These are phyloP conservation scores for Quercus gilva DNA, from an alignment of 306 rosid genomes.

Conservation along the genomic window DNA sequence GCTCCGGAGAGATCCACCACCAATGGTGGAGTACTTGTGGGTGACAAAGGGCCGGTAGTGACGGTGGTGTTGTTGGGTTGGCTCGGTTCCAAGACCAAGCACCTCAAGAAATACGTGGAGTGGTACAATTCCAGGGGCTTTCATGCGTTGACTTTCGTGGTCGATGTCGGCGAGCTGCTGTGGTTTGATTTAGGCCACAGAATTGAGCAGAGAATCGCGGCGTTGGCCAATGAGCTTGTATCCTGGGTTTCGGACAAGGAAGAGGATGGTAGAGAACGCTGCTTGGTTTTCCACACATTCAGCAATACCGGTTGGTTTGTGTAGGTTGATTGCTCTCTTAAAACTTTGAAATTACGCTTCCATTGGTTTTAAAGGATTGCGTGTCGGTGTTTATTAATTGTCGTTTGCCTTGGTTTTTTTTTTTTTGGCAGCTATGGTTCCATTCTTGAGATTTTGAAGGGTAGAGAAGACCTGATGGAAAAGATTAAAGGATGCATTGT, in stretches of 20 bases:
- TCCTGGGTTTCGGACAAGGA: conserved; percentile 55
- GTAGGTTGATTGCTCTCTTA: conserved; percentile 38
- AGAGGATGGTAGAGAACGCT: conserved; percentile 57
- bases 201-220: conserved; percentile 47
- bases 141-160: conserved; percentile 65
- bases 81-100: conserved; percentile 78
- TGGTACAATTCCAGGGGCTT: conserved; percentile 80
- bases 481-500: conserved; percentile 77
- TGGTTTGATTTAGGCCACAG: conserved; percentile 52
- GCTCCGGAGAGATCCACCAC: conserved; percentile 24
- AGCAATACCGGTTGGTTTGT: conserved; percentile 97
- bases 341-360: not conserved
- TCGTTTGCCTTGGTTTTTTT: not conserved
- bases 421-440: conserved; percentile 64
- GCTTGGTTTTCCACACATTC: conserved; percentile 75
- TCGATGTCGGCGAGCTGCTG: conserved; percentile 53
- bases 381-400: not conserved
- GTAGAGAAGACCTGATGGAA: conserved; percentile 45
- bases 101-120: conserved; percentile 72
- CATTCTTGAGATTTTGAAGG: conserved; percentile 52
- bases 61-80: conserved; percentile 83
- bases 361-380: too few relatives aligned
- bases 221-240: conserved; percentile 46
- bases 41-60: conserved; percentile 25
- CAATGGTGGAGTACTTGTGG: conserved; percentile 21